phyloP scores from a whole-genome alignment of 768 basidiomycete genomes.

The Kwoniella europaea region DNA sequence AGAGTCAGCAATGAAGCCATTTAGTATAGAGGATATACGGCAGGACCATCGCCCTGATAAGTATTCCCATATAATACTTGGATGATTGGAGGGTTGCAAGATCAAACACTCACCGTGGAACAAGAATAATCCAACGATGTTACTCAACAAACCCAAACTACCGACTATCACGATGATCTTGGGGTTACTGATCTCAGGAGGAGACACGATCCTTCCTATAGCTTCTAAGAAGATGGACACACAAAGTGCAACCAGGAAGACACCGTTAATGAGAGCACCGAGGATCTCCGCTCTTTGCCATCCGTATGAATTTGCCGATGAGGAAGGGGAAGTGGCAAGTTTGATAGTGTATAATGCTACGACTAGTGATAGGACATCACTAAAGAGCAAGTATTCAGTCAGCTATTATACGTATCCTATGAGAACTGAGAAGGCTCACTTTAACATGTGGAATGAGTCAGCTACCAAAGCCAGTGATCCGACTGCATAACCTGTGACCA shows the following conservation, averaged over 20 bases:
- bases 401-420: background rate
- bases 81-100: background rate
- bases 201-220: constrained; percentile 82
- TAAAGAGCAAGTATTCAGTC: constrained; percentile 55
- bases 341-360: constrained; percentile 96
- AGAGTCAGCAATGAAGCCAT: background rate
- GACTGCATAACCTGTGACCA: constrained; percentile 80
- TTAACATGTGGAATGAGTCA: constrained; percentile 98
- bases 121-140: constrained; percentile 88
- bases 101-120: constrained; percentile 77
- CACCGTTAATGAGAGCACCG: constrained; percentile 92
- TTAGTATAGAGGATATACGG: no score
- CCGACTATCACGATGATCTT: constrained; percentile 89
- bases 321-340: constrained; percentile 60
- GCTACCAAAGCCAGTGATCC: constrained; percentile 94
- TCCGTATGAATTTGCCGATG: constrained; percentile 84
- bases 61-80: no score
- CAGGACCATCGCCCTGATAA: no score
- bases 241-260: constrained; percentile 94
- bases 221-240: constrained; percentile 95
- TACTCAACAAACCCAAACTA: constrained; percentile 82
- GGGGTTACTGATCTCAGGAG: constrained; percentile 85
- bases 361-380: constrained; percentile 93
- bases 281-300: constrained; percentile 98
- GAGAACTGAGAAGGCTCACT: constrained; percentile 64